Conservation (phyloP, 1,284 basidiomycete genomes). For the Ceratobasidium sp. region DNA sequence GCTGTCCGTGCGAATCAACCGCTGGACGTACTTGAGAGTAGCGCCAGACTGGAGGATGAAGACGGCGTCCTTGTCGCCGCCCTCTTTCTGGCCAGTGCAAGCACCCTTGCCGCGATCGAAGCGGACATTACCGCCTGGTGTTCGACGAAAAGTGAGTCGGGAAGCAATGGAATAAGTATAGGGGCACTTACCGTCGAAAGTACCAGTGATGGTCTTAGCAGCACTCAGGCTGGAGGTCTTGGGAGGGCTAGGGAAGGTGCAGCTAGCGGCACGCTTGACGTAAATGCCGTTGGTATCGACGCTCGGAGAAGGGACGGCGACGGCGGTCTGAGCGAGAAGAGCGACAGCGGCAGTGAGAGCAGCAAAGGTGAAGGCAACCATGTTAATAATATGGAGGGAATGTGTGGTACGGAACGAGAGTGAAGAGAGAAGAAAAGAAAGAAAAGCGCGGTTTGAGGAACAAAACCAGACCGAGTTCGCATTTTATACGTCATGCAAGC, state of each 20-base stretch:
- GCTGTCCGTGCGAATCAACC: not conserved
- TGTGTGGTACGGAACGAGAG: slow-evolving; percentile 36
- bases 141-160: not conserved
- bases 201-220: slow-evolving; percentile 57
- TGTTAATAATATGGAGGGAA: slow-evolving; percentile 19
- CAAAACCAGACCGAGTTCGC: not conserved
- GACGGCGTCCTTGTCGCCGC: slow-evolving; percentile 46
- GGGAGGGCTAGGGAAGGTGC: slow-evolving; percentile 59
- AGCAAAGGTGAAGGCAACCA: slow-evolving; percentile 42
- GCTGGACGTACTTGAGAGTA: slow-evolving; percentile 52
- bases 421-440: slow-evolving; percentile 16
- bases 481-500: slow-evolving; percentile 23
- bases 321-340: slow-evolving; percentile 35
- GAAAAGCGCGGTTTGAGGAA: slow-evolving; percentile 36
- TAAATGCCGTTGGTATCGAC: slow-evolving; percentile 41
- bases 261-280: slow-evolving; percentile 50
- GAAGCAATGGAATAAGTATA: slow-evolving; percentile 1
- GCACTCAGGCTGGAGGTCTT: slow-evolving; percentile 58
- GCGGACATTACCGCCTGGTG: slow-evolving; percentile 32
- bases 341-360: slow-evolving; percentile 42
- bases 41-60: slow-evolving; percentile 57
- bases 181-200: slow-evolving; percentile 40
- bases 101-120: slow-evolving; percentile 46
- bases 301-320: slow-evolving; percentile 40
- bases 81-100: slow-evolving; percentile 47